A percentile compares a stretch with the other conserved stretches of the same genome.
These are phyloP conservation scores for Termitomyces sp. DNA, from an alignment of 768 basidiomycete species.

Conservation along the genomic window DNA sequence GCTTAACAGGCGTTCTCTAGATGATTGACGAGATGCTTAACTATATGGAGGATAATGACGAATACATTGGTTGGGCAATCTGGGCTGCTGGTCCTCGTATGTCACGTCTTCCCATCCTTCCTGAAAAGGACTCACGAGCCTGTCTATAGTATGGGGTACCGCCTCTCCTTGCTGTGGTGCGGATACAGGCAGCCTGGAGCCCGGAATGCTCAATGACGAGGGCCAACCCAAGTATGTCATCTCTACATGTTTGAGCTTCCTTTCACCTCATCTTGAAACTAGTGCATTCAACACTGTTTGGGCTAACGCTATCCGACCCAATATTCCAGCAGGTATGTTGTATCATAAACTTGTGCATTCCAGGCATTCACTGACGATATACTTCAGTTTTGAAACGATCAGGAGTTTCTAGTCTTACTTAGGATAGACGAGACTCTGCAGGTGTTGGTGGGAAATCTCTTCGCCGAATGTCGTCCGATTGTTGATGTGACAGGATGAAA, in stretches of 20 bases:
- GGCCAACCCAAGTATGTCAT: constrained; percentile 35
- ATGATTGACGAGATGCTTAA: constrained; percentile 38
- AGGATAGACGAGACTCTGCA: neutral
- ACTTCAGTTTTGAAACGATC: constrained; percentile 17
- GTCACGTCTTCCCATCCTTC: constrained; percentile 12
- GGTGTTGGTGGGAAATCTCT: neutral
- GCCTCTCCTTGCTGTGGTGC: constrained; percentile 41
- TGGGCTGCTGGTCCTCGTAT: constrained; percentile 48
- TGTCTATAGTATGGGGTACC: constrained; percentile 41
- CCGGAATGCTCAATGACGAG: constrained; percentile 35
- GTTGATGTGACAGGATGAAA: neutral
- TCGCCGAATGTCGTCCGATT: neutral
- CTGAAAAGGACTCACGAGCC: neutral
- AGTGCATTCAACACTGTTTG: constrained; percentile 40
- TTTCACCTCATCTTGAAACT: neutral
- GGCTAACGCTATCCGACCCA: constrained; percentile 34
- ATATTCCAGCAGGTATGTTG: constrained; percentile 31
- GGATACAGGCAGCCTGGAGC: constrained; percentile 43
- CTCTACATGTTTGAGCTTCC: neutral
- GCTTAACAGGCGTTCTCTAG: constrained; percentile 9
- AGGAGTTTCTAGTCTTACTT: constrained; percentile 18
- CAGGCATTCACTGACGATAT: neutral
- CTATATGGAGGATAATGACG: constrained; percentile 41
- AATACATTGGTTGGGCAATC: constrained; percentile 46
- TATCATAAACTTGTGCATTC: neutral